A percentile compares a stretch with the other conserved stretches of the same genome.
Evolutionary conservation across 2,329 filamentous ascomycete species (phyloP).

Genomic region (Trichoderma sp.): DNA sequence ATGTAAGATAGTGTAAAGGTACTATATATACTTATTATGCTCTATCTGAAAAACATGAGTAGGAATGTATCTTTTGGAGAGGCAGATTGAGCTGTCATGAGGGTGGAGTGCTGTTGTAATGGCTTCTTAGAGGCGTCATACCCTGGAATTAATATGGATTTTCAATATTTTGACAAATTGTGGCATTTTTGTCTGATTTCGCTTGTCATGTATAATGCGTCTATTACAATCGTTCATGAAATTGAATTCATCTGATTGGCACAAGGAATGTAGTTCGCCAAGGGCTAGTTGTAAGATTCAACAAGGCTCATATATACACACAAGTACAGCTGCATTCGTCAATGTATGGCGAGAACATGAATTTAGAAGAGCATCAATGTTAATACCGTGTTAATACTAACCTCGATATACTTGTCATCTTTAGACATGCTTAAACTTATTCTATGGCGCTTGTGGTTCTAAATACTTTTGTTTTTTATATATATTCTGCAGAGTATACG

Average conservation of each 20-base stretch:
- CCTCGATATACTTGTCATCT: background rate
- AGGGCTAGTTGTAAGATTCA: background rate
- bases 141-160: background rate
- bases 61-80: background rate
- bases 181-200: background rate
- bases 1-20: slow-evolving; percentile 23
- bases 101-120: too few species aligned
- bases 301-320: background rate
- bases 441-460: background rate
- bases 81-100: background rate
- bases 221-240: background rate
- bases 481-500: background rate
- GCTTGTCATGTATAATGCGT: background rate
- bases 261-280: background rate
- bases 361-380: background rate
- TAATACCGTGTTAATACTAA: background rate
- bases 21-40: slow-evolving; percentile 12
- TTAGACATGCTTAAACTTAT: background rate
- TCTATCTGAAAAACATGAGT: background rate
- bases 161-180: background rate
- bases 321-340: background rate
- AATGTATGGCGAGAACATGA: background rate
- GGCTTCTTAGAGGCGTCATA: background rate
- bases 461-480: background rate
- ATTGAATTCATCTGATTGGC: background rate